A percentile compares a stretch with the other conserved stretches of the same genome.
These are phyloP conservation scores for Trichoderma citrinoviride DNA, from an alignment of 2,329 filamentous ascomycete genomes.

Conservation along the genomic window DNA sequence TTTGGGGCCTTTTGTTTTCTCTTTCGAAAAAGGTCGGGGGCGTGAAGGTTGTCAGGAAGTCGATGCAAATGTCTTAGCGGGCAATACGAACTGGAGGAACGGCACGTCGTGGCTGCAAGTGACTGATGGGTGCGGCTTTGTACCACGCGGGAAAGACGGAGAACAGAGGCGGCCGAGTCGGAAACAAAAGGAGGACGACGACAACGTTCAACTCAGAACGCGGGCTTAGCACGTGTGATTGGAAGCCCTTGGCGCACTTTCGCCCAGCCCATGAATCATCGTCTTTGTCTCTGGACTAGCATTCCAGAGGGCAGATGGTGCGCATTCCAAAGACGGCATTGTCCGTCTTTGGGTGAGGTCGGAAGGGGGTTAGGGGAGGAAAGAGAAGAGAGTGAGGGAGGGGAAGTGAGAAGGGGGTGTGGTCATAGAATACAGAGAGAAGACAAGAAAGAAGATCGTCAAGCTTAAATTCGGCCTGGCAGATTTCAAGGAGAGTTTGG, in stretches of 20 bases:
- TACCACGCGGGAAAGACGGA: neutral
- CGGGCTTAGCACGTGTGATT: slow-evolving; percentile 30
- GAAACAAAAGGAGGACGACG: neutral
- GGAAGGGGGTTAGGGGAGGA: slow-evolving; percentile 24
- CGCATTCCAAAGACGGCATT: slow-evolving; percentile 36
- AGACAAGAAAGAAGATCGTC: neutral
- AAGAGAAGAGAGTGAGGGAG: slow-evolving; percentile 17
- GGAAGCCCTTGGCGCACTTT: slow-evolving; percentile 28
- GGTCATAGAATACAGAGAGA: neutral
- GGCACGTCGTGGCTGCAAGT: slow-evolving; percentile 2
- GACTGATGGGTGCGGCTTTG: neutral
- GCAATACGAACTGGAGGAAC: neutral
- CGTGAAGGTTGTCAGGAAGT: neutral
- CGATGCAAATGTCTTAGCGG: too few relatives aligned
- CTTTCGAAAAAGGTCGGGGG: neutral
- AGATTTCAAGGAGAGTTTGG: neutral
- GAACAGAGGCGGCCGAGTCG: slow-evolving; percentile 2
- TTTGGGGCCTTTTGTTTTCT: neutral
- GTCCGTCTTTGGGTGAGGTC: slow-evolving; percentile 36
- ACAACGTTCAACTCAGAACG: neutral
- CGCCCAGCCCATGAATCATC: slow-evolving; percentile 23
- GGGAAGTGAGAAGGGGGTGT: neutral
- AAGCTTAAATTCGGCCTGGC: neutral
- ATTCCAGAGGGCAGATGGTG: slow-evolving; percentile 35
- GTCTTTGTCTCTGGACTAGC: slow-evolving; percentile 38